Evolutionary conservation across 2,329 filamentous ascomycete species (phyloP), one percentile per base, ranked within the genome.

Genomic region (Diplodia seriata): DNA sequence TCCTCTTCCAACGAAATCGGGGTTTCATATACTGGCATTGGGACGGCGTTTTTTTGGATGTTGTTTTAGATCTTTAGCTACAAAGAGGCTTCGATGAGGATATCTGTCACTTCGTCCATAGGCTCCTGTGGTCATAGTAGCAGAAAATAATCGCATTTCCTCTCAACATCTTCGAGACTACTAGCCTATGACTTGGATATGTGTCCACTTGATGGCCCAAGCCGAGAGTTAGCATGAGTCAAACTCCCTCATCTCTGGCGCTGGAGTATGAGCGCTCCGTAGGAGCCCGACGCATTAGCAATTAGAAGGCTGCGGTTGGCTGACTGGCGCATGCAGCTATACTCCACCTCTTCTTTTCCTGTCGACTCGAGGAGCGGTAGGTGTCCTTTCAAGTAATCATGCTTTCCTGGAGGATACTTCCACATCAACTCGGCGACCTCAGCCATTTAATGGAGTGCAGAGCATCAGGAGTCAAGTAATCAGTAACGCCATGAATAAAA

Each of bases 31-130:
- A 62, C 23, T 38, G 47, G 40, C 59, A 40, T 63, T 26, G 47
- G 59, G 47, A 49, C 18, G 59, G 59, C 43, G 59, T 63, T 63
- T n/a, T n/a, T 51, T 53, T n/a, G 50, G 49, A 15, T 47, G 20
- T 15, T 53, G 11, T 53, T 14, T 29, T 53, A 2, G 8, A 26
- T 14, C 11, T 18, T 7, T 20, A 2, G 15, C 11, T 18, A 4
- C 14, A n/a, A n/a, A 3, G 53, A 33, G 8, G 18, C 7, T n/a
- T 12, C 0, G 53, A 14, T 36, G 29, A 29, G 26, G 50, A 38
- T n/a, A 36, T 14, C 12, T 9, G 18, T 43, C 40, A 43, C 18
- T n/a, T 43, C 40, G 7, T 43, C 40, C 40, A 43, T 18, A 43
- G 40, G 40, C 3, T 29, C 43, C 9, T 53, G 50, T 14, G 50